phyloP scores from a whole-genome alignment of 75 land plant species.

The Selaginella moellendorffii region DNA sequence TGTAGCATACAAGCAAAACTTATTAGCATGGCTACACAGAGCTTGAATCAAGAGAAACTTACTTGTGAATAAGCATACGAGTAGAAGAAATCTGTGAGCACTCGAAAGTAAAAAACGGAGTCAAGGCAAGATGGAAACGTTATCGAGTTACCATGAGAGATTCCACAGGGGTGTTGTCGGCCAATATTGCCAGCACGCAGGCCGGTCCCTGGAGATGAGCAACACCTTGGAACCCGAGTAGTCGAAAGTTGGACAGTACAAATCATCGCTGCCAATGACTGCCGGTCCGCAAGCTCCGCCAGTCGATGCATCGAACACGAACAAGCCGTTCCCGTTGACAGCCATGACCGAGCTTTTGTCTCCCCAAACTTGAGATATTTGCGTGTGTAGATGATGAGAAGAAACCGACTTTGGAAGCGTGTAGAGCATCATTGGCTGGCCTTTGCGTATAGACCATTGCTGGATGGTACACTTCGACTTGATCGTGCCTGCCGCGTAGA shows the following conservation, averaged over 20 bases:
- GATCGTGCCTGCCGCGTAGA: constrained; percentile 39
- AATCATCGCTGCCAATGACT: constrained; percentile 63
- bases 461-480: constrained; percentile 46
- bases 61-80: too few relatives aligned
- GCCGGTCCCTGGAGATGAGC: constrained; percentile 75
- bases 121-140: too few relatives aligned
- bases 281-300: constrained; percentile 37
- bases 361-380: constrained; percentile 82
- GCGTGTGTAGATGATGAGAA: constrained; percentile 23
- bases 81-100: too few relatives aligned
- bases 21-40: too few relatives aligned
- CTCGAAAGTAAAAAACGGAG: too few relatives aligned
- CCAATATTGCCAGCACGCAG: constrained; percentile 65
- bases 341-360: constrained; percentile 56
- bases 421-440: constrained; percentile 44
- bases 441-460: constrained; percentile 74
- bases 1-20: too few relatives aligned
- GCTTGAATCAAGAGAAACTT: too few relatives aligned
- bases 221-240: constrained; percentile 52
- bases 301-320: constrained; percentile 42
- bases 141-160: background rate
- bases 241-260: constrained; percentile 70
- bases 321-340: constrained; percentile 57
- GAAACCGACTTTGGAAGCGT: constrained; percentile 43
- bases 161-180: constrained; percentile 2